phyloP scores from a whole-genome alignment of 164 flowering plant species.

The Umbellularia californica region DNA sequence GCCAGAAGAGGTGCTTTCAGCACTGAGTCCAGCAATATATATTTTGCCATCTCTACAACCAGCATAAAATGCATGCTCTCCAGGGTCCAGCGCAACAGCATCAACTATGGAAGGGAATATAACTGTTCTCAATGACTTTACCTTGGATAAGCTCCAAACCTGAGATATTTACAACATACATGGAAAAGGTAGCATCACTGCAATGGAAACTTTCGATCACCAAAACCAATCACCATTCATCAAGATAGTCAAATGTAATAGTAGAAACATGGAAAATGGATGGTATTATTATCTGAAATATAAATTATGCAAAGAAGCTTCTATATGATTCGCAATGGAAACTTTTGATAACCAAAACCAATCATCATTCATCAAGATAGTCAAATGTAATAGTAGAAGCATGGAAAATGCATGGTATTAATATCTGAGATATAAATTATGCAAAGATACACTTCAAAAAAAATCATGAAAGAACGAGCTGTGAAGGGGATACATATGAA shows the following conservation, averaged over 20 bases:
- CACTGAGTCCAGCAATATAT: constrained; percentile 65
- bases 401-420: background rate
- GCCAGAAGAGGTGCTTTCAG: constrained; percentile 36
- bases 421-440: background rate
- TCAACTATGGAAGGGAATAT: constrained; percentile 70
- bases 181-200: background rate
- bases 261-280: background rate
- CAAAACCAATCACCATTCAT: background rate
- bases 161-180: constrained; percentile 20
- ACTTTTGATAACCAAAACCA: background rate
- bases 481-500: too few species aligned
- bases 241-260: background rate
- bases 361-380: background rate
- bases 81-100: constrained; percentile 81
- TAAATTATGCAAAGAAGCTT: too few species aligned
- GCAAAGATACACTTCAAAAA: too few species aligned
- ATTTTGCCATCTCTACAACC: constrained; percentile 84
- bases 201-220: background rate
- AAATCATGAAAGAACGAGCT: too few species aligned
- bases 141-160: constrained; percentile 84
- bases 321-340: too few species aligned
- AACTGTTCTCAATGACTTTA: constrained; percentile 56
- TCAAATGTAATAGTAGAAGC: background rate
- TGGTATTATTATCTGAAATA: background rate
- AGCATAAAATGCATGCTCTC: constrained; percentile 81